Conservation (phyloP, 257 asterid species). For the Rehmannia glutinosa region DNA sequence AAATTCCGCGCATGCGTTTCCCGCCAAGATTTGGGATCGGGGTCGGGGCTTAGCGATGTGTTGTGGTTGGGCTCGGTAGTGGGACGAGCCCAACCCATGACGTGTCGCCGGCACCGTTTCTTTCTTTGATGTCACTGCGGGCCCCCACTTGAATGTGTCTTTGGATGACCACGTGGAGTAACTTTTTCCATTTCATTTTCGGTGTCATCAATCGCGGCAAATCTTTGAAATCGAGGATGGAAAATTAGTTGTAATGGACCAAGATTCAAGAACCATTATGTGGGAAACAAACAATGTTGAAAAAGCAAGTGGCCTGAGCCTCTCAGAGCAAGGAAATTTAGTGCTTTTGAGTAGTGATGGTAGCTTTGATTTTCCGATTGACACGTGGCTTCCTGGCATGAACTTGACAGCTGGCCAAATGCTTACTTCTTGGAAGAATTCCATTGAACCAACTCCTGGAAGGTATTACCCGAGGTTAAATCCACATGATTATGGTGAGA, state of each 20-base stretch:
- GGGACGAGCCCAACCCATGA: too few relatives aligned
- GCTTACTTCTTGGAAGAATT: slow-evolving; percentile 64
- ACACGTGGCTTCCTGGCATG: slow-evolving; percentile 84
- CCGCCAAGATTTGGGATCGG: too few relatives aligned
- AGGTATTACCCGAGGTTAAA: slow-evolving; percentile 56
- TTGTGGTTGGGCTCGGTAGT: too few relatives aligned
- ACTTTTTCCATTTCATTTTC: too few relatives aligned
- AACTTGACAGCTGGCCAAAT: slow-evolving; percentile 42
- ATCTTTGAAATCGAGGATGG: slow-evolving; percentile 51
- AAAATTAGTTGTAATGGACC: slow-evolving; percentile 40
- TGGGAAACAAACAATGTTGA: slow-evolving; percentile 55
- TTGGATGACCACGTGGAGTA: too few relatives aligned
- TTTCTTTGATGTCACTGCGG: too few relatives aligned
- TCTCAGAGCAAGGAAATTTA: slow-evolving; percentile 62
- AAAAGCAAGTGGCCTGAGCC: slow-evolving; percentile 37
- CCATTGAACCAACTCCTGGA: slow-evolving; percentile 60
- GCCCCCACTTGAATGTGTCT: too few relatives aligned
- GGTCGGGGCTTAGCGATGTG: too few relatives aligned
- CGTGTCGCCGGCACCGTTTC: too few relatives aligned
- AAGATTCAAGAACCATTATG: slow-evolving; percentile 26
- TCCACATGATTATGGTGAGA: slow-evolving; percentile 61
- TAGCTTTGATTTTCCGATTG: slow-evolving; percentile 71
- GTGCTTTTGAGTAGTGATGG: slow-evolving; percentile 39
- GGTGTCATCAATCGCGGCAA: too few relatives aligned
- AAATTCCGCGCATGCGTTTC: too few relatives aligned